phyloP scores from a whole-genome alignment of 768 basidiomycete genomes.

The Phallus indusiatus region DNA sequence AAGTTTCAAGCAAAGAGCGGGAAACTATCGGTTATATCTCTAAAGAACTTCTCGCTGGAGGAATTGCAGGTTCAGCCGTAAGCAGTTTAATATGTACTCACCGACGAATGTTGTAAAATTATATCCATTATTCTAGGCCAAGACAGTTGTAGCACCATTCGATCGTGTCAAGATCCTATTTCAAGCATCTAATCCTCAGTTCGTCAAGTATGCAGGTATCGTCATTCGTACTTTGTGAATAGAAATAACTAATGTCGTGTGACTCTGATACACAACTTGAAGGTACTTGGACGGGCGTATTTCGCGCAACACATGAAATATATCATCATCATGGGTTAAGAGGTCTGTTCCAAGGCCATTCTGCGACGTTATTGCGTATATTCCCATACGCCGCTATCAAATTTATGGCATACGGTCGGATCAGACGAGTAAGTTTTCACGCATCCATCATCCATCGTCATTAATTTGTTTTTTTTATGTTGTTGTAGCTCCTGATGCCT shows the following conservation, averaged over 20 bases:
- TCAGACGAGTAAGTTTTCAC: conserved; percentile 51
- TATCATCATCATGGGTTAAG: conserved; percentile 56
- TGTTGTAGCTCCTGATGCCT: conserved; percentile 83
- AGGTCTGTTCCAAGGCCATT: conserved; percentile 92
- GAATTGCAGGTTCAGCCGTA: conserved; percentile 88
- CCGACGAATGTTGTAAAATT: not conserved
- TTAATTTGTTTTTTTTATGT: not conserved
- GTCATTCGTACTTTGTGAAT: no score
- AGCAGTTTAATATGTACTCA: conserved; percentile 28
- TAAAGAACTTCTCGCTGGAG: conserved; percentile 67
- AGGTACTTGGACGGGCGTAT: conserved; percentile 87
- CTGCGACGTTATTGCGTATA: conserved; percentile 85
- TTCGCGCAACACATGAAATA: conserved; percentile 67
- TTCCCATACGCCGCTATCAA: conserved; percentile 97
- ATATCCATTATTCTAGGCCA: conserved; percentile 47
- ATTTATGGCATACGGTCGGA: conserved; percentile 92
- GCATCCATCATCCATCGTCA: not conserved
- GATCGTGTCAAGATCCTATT: conserved; percentile 99
- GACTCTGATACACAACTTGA: conserved; percentile 1
- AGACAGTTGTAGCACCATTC: conserved; percentile 89
- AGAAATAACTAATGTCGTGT: conserved; percentile 25
- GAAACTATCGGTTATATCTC: conserved; percentile 57
- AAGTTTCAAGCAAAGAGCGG: conserved; percentile 36
- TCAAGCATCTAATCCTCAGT: conserved; percentile 94
- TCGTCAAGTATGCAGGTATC: conserved; percentile 84